Percentiles rank a stretch among this genome's conserved stretches.
These are phyloP conservation scores for Eutypa lata DNA, from an alignment of 2,329 filamentous ascomycete species.

Conservation along the genomic window DNA sequence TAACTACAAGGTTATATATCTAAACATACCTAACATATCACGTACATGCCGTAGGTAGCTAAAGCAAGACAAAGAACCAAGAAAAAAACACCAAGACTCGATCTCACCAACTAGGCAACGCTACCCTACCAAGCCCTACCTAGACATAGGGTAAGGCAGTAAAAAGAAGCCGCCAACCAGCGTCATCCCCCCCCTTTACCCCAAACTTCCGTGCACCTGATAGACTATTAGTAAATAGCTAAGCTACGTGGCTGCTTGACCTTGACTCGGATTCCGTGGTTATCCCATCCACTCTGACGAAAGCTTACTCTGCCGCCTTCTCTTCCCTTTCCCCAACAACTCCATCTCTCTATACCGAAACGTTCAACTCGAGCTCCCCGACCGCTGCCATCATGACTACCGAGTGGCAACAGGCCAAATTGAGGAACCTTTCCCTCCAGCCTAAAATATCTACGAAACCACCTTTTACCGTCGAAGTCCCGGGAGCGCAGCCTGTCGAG, in stretches of 20 bases:
- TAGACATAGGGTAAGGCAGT: not conserved
- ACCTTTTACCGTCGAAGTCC: slow-evolving; percentile 67
- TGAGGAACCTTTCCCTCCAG: slow-evolving; percentile 24
- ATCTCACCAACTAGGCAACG: not conserved
- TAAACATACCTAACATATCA: not conserved
- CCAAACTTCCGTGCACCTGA: not conserved
- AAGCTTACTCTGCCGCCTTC: too few relatives aligned
- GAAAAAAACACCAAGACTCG: slow-evolving; percentile 1
- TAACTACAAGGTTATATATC: not conserved
- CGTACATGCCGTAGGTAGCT: not conserved
- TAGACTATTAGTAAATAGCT: not conserved
- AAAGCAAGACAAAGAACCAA: not conserved
- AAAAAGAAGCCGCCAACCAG: not conserved
- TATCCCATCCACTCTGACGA: too few relatives aligned
- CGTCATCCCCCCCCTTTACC: not conserved
- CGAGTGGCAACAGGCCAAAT: slow-evolving; percentile 30
- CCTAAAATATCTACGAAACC: slow-evolving; percentile 54
- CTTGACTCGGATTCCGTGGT: not conserved
- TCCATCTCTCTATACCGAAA: not conserved
- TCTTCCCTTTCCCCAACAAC: not conserved
- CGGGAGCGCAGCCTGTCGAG: slow-evolving; percentile 58
- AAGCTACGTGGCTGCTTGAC: not conserved
- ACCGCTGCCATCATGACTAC: slow-evolving; percentile 18
- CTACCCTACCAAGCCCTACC: not conserved
- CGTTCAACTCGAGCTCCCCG: not conserved